These are phyloP conservation scores for Aspergillus pseudotamarii DNA, from an alignment of 2,329 filamentous ascomycete genomes.

Conservation along the genomic window DNA sequence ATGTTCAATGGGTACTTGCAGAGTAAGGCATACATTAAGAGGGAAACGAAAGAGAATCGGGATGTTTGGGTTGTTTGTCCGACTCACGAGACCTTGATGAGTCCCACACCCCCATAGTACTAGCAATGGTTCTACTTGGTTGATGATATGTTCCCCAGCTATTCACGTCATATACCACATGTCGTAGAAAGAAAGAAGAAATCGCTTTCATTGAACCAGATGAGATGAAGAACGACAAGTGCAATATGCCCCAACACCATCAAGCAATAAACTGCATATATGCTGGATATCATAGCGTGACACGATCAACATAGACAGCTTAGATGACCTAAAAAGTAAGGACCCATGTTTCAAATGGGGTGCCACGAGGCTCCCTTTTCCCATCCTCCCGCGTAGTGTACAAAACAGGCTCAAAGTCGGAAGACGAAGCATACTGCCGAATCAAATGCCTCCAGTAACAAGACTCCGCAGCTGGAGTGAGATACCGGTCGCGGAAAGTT, in stretches of 20 bases:
- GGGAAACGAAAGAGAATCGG: neutral
- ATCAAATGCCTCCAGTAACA: constrained; percentile 59
- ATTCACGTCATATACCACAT: neutral
- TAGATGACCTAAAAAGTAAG: constrained; percentile 22
- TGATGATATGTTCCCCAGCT: neutral
- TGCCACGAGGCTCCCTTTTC: constrained; percentile 34
- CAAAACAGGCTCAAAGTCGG: constrained; percentile 46
- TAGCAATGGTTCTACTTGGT: neutral
- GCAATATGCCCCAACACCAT: neutral
- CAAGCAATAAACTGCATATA: neutral
- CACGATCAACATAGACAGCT: neutral
- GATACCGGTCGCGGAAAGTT: constrained; percentile 56
- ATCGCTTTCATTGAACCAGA: neutral
- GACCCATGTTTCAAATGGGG: constrained; percentile 47
- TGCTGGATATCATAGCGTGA: neutral
- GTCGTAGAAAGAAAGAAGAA: neutral
- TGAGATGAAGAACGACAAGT: neutral
- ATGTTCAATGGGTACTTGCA: neutral
- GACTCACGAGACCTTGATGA: neutral
- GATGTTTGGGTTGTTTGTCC: neutral
- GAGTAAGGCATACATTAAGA: neutral
- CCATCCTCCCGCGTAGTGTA: constrained; percentile 33
- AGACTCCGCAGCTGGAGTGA: constrained; percentile 57
- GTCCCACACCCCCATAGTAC: neutral
- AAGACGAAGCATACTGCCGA: constrained; percentile 38